These are phyloP conservation scores for Syzygium malaccense DNA, from an alignment of 441 rosid species.

Conservation along the genomic window DNA sequence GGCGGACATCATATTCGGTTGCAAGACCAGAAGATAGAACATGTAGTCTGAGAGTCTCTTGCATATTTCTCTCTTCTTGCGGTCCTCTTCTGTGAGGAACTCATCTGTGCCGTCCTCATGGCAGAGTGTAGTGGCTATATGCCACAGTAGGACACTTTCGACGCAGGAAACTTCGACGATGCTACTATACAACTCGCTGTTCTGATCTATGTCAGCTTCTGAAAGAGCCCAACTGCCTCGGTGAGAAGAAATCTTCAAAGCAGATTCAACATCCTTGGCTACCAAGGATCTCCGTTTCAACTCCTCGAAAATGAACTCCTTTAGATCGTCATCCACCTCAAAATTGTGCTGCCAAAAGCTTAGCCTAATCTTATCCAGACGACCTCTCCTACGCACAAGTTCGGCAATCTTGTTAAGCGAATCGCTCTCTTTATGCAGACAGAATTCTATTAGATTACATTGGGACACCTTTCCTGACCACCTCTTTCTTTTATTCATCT, in stretches of 20 bases:
- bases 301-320: not conserved
- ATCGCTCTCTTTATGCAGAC: not conserved
- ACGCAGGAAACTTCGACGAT: not conserved
- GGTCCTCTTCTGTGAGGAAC: accelerated
- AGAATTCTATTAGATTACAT: not conserved
- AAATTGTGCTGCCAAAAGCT: accelerated
- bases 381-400: not conserved
- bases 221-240: not conserved
- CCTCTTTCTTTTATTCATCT: not conserved
- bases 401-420: not conserved
- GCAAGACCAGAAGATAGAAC: not conserved
- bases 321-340: not conserved
- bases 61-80: accelerated
- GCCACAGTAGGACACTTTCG: not conserved
- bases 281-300: not conserved
- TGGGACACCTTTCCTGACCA: not conserved
- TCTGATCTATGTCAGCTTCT: accelerated
- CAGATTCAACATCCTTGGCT: not conserved
- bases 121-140: not conserved
- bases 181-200: not conserved
- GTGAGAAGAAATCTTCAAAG: not conserved
- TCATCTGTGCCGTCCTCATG: not conserved
- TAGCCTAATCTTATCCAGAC: not conserved
- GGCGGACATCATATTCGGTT: not conserved
- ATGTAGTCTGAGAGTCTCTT: not conserved